Conservation (phyloP, 2,329 filamentous ascomycete genomes). For the Clarireedia paspali region DNA sequence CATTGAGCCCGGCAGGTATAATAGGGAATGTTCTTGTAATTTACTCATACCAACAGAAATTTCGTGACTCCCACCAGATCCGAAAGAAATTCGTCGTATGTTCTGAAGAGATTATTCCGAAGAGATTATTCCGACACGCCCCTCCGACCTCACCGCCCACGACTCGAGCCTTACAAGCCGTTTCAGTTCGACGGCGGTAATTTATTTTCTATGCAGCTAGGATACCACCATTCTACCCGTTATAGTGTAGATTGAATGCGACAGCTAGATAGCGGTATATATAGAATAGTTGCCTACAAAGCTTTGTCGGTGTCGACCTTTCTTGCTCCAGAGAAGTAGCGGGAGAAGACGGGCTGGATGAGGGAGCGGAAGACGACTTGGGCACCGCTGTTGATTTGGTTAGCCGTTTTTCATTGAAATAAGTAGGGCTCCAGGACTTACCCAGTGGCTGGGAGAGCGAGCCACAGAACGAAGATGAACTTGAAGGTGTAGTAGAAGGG, state of each 20-base stretch:
- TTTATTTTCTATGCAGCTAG: not conserved
- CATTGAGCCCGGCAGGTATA: too few species aligned
- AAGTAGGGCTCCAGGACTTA: conserved; percentile 42
- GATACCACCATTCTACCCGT: conserved; percentile 8
- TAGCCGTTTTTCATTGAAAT: not conserved
- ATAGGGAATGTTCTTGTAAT: not conserved
- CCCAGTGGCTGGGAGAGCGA: conserved; percentile 89
- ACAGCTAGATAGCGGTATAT: conserved; percentile 8
- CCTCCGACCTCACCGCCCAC: not conserved
- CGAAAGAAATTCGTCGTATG: conserved; percentile 2
- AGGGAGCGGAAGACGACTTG: conserved; percentile 96
- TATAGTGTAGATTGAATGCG: conserved; percentile 2
- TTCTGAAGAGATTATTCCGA: not conserved
- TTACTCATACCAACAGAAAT: conserved; percentile 1
- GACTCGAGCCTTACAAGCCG: not conserved
- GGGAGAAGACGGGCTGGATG: conserved; percentile 82
- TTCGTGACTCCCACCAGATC: not conserved
- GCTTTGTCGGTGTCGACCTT: conserved; percentile 70
- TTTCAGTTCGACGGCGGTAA: not conserved
- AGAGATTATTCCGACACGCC: not conserved
- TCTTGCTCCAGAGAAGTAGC: conserved; percentile 71
- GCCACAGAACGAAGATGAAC: conserved; percentile 95
- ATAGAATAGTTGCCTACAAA: conserved; percentile 41
- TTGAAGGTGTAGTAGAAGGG: conserved; percentile 99
- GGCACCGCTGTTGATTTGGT: conserved; percentile 59